A percentile compares a stretch with the other conserved stretches of the same genome.
Conservation (phyloP, 2,329 filamentous ascomycete genomes). For the Aspergillus udagawae region DNA sequence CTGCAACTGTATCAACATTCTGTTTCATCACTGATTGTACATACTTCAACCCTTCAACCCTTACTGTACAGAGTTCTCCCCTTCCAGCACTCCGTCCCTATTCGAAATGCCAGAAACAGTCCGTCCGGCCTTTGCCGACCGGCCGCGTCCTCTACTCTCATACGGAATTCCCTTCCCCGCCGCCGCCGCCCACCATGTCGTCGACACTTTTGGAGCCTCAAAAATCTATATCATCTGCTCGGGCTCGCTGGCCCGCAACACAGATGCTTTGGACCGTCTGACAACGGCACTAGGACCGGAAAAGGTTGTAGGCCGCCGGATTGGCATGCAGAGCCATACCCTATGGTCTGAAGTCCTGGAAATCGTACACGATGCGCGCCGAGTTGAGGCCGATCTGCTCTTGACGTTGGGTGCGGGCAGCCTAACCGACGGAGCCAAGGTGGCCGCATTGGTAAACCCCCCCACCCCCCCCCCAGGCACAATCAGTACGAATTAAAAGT, state of each 20-base stretch:
- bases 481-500: neutral
- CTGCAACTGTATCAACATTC: neutral
- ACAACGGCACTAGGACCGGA: slow-evolving; percentile 38
- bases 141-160: slow-evolving; percentile 41
- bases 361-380: slow-evolving; percentile 40
- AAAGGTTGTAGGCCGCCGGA: slow-evolving; percentile 39
- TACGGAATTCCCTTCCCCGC: slow-evolving; percentile 47
- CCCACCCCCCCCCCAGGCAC: too few relatives aligned
- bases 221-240: slow-evolving; percentile 52
- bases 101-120: slow-evolving; percentile 30
- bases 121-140: slow-evolving; percentile 35
- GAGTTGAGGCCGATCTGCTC: slow-evolving; percentile 45
- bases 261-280: slow-evolving; percentile 43
- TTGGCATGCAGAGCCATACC: slow-evolving; percentile 54
- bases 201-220: slow-evolving; percentile 42
- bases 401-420: slow-evolving; percentile 54
- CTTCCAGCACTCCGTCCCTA: neutral
- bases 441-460: slow-evolving; percentile 49
- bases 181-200: slow-evolving; percentile 44
- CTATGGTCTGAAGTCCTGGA: slow-evolving; percentile 51
- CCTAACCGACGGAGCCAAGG: slow-evolving; percentile 55
- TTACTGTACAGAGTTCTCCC: neutral
- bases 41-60: neutral
- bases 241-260: slow-evolving; percentile 46
- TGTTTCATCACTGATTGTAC: neutral